These are phyloP conservation scores for Bipolaris cookei DNA, from an alignment of 2,329 filamentous ascomycete species.

Conservation along the genomic window DNA sequence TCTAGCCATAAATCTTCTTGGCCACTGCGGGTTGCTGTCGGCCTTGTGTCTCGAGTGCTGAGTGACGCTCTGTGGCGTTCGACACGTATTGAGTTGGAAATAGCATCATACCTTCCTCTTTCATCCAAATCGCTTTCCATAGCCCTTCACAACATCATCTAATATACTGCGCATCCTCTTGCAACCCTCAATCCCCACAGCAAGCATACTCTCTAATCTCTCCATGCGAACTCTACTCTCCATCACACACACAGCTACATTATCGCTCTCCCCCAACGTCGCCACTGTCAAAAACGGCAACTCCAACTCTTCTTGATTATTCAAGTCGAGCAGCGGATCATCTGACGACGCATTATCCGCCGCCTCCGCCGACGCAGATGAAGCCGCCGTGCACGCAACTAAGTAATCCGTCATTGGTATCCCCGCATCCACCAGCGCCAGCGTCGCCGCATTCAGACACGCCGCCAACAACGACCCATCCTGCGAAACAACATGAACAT, in stretches of 20 bases:
- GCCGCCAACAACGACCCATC: conserved; percentile 90
- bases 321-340: conserved; percentile 81
- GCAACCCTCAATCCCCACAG: conserved; percentile 89
- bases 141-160: conserved; percentile 71
- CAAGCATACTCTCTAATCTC: conserved; percentile 88
- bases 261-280: conserved; percentile 75
- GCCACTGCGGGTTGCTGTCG: not conserved
- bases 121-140: conserved; percentile 45
- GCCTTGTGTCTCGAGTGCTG: not conserved
- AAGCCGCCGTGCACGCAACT: conserved; percentile 84
- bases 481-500: conserved; percentile 84
- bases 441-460: conserved; percentile 86
- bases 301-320: conserved; percentile 81
- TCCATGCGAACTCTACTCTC: conserved; percentile 86
- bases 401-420: conserved; percentile 95
- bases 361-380: conserved; percentile 63
- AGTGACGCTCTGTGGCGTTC: not conserved
- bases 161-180: conserved; percentile 82
- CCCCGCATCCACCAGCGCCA: conserved; percentile 92
- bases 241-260: conserved; percentile 79
- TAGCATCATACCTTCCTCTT: not conserved
- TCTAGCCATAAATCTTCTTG: not conserved
- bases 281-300: conserved; percentile 87
- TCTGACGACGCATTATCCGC: conserved; percentile 68
- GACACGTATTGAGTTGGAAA: not conserved